Conservation (phyloP, 2,329 filamentous ascomycete species). For the Penicillium janthinellum region DNA sequence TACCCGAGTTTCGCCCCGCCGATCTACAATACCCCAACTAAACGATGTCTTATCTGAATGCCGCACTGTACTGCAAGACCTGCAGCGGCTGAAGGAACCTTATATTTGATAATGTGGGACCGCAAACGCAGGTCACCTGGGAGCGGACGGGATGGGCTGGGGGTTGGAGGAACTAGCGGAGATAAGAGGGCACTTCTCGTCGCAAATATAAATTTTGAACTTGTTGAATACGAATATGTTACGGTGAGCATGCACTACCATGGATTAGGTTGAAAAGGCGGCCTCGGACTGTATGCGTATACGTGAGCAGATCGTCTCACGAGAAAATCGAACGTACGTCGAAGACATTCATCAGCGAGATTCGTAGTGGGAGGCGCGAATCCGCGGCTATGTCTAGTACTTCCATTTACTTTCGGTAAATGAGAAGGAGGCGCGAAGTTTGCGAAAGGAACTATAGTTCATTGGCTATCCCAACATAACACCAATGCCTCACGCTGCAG, state of each 20-base stretch:
- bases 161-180: not conserved
- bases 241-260: not conserved
- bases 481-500: too few species aligned
- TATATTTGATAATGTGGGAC: not conserved
- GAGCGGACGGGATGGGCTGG: not conserved
- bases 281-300: too few species aligned
- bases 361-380: not conserved
- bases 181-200: not conserved
- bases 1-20: too few species aligned
- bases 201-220: not conserved
- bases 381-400: not conserved
- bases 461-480: too few species aligned
- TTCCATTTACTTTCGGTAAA: not conserved
- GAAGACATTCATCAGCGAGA: not conserved
- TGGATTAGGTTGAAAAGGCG: not conserved
- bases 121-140: not conserved
- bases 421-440: not conserved
- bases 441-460: not conserved
- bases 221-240: not conserved
- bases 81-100: not conserved
- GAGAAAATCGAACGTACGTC: not conserved
- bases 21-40: not conserved
- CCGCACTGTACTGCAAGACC: not conserved
- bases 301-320: not conserved
- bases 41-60: not conserved